Evolutionary conservation across 164 flowering plant genomes (phyloP).

Genomic region (Echeveria elegans): DNA sequence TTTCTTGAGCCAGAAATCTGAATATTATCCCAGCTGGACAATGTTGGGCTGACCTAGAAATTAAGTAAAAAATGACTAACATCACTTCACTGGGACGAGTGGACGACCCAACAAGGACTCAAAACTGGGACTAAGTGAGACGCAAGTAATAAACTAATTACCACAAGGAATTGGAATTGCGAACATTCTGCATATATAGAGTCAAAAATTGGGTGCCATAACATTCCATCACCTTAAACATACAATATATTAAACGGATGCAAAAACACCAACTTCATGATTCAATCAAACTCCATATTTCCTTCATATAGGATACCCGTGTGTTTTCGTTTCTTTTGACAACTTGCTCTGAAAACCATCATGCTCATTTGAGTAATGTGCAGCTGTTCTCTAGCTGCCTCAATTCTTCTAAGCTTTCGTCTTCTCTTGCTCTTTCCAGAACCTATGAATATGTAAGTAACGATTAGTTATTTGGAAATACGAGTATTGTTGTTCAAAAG

Average conservation of each 20-base stretch:
- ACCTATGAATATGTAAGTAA: slow-evolving; percentile 32
- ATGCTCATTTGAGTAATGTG: slow-evolving; percentile 54
- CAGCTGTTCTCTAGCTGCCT: slow-evolving; percentile 81
- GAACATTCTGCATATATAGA: too few species aligned
- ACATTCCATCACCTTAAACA: not conserved
- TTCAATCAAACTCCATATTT: not conserved
- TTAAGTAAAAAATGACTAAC: too few species aligned
- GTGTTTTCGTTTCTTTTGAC: slow-evolving; percentile 67
- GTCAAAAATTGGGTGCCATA: too few species aligned
- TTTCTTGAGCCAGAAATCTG: not conserved
- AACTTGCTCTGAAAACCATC: slow-evolving; percentile 33
- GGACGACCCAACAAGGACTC: too few species aligned
- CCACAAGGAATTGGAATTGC: too few species aligned
- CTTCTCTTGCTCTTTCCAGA: slow-evolving; percentile 90
- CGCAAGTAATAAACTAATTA: too few species aligned
- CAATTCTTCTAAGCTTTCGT: slow-evolving; percentile 81
- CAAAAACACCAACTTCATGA: not conserved
- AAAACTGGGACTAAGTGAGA: too few species aligned
- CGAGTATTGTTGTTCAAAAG: not conserved
- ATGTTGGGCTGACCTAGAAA: too few species aligned
- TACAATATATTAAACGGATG: not conserved
- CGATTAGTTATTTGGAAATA: not conserved
- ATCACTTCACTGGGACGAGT: too few species aligned
- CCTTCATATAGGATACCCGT: slow-evolving; percentile 37
- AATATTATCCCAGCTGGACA: too few species aligned